Base-by-base conservation (phyloP, 1,284 basidiomycete species). In the Boletus coffeatus region DNA sequence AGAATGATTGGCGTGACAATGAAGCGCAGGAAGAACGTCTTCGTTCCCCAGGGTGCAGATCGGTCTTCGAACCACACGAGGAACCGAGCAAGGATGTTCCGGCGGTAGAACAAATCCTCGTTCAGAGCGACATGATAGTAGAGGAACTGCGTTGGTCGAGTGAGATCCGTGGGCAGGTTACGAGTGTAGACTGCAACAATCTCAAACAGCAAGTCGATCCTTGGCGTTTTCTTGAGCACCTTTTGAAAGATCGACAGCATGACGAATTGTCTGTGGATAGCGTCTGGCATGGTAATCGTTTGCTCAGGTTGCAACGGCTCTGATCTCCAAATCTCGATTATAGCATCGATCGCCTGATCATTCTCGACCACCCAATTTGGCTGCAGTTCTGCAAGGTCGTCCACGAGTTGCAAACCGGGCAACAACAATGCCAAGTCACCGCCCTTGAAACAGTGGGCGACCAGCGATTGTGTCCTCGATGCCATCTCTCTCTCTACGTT, bases 1-100 rank as follows among this genome's bases (percentile, higher is more conserved):
- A 95, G 81, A 9, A 99, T 80, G 21, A 88, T 92, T 1, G 97
- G 98, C 50, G 95, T 96, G 71, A 99, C 80, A 63, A 99, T 81
- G 64, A 93, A 87, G 5, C 94, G 90, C 57, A 99, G 80, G 69
- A 94, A 92, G 67, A 89, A 86, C 3, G 90, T 89, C 77, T 98
- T 98, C 77, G 94, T 90, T 11, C 83, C 77, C 83, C 88, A 91
- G 8, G 88, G 80, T 59, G 87, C 82, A 4, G 83, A 77, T 5
- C 80, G 75, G 66, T 92, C 86, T 59, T 87, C 85, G 75, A 96
- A 94, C 81, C 94, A 90, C 55, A 85, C 83, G 64, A 97, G 79
- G 77, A 98, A 99, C 64, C 92, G 88, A 71, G 87, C 81, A 57
- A 99, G 80, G 61, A 98, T 80, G 66, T 92, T 92, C 52, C 92